Base-by-base conservation (phyloP, 2,329 filamentous ascomycete genomes). In the Aaosphaeria pasadenensis region DNA sequence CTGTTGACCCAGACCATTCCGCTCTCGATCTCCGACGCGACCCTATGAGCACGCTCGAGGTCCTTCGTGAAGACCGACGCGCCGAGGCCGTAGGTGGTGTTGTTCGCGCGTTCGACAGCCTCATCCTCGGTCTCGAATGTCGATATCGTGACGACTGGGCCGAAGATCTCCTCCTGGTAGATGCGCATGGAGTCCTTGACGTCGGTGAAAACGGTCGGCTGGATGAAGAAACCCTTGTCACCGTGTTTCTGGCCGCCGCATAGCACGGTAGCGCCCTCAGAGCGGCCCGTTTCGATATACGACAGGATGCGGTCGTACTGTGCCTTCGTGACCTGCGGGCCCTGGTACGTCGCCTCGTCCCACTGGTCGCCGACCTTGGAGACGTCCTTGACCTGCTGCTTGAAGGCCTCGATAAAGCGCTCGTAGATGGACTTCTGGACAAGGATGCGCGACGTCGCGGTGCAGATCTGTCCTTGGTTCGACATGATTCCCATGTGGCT, bases 91-190 rank as follows among this genome's bases (percentile, higher is more conserved):
- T 70, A 69, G 35, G 71, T 67, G 24, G 67, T 71, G 47, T 69
- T 67, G 59, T 80, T 80, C 11, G 68, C 46, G 62, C 65, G 57
- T 64, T 67, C 7, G 70, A 69, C 29, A 75, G 74, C 67, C 79
- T 53, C 53, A n/a, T 49, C 50, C 49, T 87, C 83, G 24, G 76
- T 71, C 0, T 69, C 70, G 81, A 82, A 87, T 24, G 73, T 76
- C 43, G 85, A 57, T n/a, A 86, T 67, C 0, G 83, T 83, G 2
- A 86, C 73, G 29, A 87, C 80, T 0, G 84, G 84, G 1, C 55
- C 80, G 55, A 84, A 84, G 7, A 80, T 76, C 59, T 84, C 81
- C 53, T 84, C 81, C 24, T 69, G 65, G 9, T 82, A 79, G 6
- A 84, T 69, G 24, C 73, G 64, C 6, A 79, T 76, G 28, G 75